Conservation (phyloP, 257 asterid genomes). For the Nicotiana undulata region DNA sequence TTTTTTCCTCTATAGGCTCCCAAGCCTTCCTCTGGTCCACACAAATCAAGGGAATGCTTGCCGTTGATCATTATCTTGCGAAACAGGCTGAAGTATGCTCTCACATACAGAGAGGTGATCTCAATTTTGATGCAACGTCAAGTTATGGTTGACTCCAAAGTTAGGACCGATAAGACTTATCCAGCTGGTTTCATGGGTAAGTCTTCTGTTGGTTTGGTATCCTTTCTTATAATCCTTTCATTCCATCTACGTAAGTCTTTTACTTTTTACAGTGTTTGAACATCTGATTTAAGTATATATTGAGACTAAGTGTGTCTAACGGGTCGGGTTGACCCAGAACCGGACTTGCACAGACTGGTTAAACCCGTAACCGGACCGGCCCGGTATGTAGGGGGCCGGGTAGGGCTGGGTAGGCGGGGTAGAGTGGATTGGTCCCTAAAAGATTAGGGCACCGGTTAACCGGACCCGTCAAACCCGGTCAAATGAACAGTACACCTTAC, state of each 20-base stretch:
- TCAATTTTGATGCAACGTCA: conserved; percentile 18
- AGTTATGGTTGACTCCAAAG: conserved; percentile 12
- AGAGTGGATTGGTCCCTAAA: no score
- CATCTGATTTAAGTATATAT: not conserved
- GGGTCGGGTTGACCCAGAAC: no score
- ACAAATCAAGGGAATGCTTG: conserved; percentile 19
- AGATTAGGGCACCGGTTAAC: no score
- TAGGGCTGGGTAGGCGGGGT: no score
- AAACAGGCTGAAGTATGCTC: conserved; percentile 18
- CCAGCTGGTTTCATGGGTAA: conserved; percentile 19
- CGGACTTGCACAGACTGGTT: no score
- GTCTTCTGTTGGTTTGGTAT: not conserved
- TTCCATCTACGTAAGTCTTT: not conserved
- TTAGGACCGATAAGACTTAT: conserved; percentile 13
- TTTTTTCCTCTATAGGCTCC: conserved; percentile 5
- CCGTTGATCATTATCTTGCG: conserved; percentile 11
- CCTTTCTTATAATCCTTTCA: not conserved
- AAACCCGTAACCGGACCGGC: no score
- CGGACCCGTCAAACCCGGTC: no score
- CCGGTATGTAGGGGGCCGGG: no score
- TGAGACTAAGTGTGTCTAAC: no score
- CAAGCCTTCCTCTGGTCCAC: conserved; percentile 17
- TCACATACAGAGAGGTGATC: conserved; percentile 9
- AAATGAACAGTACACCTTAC: no score
- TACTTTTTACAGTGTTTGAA: not conserved